phyloP scores from a whole-genome alignment of 495 filamentous ascomycete species.

The Penicillium fimorum region DNA sequence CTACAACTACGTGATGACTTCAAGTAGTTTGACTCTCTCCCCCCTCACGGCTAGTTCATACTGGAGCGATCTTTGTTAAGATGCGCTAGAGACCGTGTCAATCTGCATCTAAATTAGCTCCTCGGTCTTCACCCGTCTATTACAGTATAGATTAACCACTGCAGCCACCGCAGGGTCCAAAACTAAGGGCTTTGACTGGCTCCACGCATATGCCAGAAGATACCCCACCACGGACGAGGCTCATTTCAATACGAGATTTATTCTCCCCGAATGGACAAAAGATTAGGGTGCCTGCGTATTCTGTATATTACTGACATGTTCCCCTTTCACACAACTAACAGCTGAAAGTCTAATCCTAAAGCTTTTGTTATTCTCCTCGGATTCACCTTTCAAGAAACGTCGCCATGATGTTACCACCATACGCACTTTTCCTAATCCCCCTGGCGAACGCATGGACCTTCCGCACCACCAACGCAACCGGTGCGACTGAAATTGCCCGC shows the following conservation, averaged over 20 bases:
- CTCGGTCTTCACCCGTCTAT: constrained; percentile 2
- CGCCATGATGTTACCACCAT: constrained; percentile 2
- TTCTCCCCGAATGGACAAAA: background rate
- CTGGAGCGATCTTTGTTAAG: background rate
- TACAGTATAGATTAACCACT: constrained; percentile 10
- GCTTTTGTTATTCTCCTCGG: background rate
- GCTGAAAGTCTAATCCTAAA: background rate
- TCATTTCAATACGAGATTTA: constrained; percentile 14
- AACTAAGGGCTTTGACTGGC: constrained; percentile 4
- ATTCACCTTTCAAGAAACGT: background rate
- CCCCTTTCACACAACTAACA: background rate
- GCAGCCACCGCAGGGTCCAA: constrained; percentile 2
- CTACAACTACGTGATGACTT: background rate
- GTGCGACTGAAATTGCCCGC: constrained; percentile 13
- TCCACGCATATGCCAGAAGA: background rate
- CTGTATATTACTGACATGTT: constrained; percentile 2
- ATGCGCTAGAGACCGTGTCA: background rate
- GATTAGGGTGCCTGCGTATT: background rate
- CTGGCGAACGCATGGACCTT: constrained; percentile 23
- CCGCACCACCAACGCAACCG: constrained; percentile 18
- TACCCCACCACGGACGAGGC: constrained; percentile 1
- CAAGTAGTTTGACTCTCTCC: background rate
- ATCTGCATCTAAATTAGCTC: constrained; percentile 3
- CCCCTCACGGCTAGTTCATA: background rate
- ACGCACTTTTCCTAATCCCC: constrained; percentile 2